Conservation (phyloP, 805 yeast species). For the Ogataea populi-albae region DNA sequence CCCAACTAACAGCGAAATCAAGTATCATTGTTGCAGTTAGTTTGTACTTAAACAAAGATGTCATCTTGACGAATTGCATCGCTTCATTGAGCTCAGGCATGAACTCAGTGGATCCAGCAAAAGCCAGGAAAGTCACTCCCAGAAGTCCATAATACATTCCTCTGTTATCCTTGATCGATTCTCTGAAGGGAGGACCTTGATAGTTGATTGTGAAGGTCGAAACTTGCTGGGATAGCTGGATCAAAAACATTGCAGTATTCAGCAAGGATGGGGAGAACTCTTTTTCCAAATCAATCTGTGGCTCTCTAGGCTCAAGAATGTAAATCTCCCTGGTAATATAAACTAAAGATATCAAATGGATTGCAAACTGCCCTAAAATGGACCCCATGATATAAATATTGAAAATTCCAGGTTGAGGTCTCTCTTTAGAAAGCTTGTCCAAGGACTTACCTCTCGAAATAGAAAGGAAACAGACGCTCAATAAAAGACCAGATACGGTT, state of each 20-base stretch:
- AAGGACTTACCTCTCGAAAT: conserved; percentile 92
- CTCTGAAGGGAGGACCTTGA: conserved; percentile 96
- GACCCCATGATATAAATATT: conserved; percentile 97
- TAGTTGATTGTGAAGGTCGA: conserved; percentile 97
- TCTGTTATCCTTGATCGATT: conserved; percentile 81
- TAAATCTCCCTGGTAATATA: conserved; percentile 83
- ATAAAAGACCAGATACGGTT: conserved; percentile 89
- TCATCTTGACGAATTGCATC: conserved; percentile 89
- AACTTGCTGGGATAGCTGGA: conserved; percentile 94
- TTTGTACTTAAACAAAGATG: conserved; percentile 64
- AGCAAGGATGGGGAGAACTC: conserved; percentile 83
- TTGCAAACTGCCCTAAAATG: conserved; percentile 91
- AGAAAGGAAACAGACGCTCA: conserved; percentile 91
- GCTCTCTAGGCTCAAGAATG: conserved; percentile 87
- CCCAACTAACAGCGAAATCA: conserved; percentile 77
- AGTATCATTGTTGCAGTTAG: conserved; percentile 68
- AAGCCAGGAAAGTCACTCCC: conserved; percentile 85
- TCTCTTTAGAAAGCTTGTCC: conserved; percentile 82
- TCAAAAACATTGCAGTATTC: conserved; percentile 92
- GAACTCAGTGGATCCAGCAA: conserved; percentile 91
- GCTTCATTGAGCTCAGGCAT: conserved; percentile 92
- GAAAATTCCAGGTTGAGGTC: conserved; percentile 98
- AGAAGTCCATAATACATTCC: conserved; percentile 96
- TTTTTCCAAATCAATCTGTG: conserved; percentile 85
- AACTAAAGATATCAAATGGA: conserved; percentile 79